Percentiles rank a stretch among this genome's conserved stretches.
phyloP scores from a whole-genome alignment of 2,329 filamentous ascomycete species.

The Chalaropsis ovoidea region DNA sequence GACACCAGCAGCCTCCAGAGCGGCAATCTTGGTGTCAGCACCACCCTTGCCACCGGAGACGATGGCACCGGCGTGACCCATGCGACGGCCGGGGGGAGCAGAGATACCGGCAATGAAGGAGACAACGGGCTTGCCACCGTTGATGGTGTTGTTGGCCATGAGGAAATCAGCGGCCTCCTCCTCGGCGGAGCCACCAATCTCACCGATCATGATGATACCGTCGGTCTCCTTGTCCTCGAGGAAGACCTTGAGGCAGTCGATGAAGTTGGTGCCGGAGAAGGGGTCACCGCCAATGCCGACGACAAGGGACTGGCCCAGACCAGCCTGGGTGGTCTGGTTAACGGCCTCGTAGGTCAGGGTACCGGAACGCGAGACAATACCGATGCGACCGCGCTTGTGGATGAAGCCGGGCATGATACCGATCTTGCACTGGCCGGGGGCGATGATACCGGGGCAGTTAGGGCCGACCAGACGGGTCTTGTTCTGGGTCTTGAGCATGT shows the following conservation, averaged over 20 bases:
- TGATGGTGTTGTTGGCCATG: constrained; percentile 77
- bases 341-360: constrained; percentile 99
- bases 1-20: constrained; percentile 85
- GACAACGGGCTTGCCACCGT: constrained; percentile 82
- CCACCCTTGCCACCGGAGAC: constrained; percentile 96
- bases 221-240: constrained; percentile 91
- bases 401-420: constrained; percentile 99
- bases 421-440: constrained; percentile 94
- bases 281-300: constrained; percentile 97
- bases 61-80: constrained; percentile 98
- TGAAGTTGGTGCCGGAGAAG: constrained; percentile 98
- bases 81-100: constrained; percentile 87
- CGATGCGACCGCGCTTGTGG: constrained; percentile 97
- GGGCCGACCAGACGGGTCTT: constrained; percentile 95
- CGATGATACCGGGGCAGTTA: constrained; percentile 98
- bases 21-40: constrained; percentile 95
- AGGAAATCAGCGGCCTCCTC: constrained; percentile 97
- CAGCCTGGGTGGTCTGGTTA: constrained; percentile 96
- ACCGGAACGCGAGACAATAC: constrained; percentile 95
- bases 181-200: constrained; percentile 95
- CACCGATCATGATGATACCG: constrained; percentile 99
- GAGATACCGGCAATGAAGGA: constrained; percentile 98
- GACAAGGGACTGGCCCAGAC: constrained; percentile 94
- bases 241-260: constrained; percentile 97
- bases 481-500: constrained; percentile 92